These are phyloP conservation scores for Xylaria venustula DNA, from an alignment of 495 filamentous ascomycete species.

Conservation along the genomic window DNA sequence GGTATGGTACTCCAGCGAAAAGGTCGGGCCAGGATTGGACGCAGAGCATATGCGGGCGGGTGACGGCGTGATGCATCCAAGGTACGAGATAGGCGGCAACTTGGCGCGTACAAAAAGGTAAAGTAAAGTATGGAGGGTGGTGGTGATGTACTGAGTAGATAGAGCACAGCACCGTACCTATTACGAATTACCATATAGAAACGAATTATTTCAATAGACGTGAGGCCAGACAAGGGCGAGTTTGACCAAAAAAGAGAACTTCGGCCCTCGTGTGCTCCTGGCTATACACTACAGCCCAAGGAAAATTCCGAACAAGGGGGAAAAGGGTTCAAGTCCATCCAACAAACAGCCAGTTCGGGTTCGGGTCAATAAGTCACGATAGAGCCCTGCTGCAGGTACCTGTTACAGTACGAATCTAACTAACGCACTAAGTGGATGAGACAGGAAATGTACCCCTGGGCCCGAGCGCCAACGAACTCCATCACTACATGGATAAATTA, in stretches of 20 bases:
- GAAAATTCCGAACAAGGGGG: too few relatives aligned
- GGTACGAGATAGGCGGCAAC: not conserved
- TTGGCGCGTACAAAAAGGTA: not conserved
- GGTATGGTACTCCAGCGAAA: too few relatives aligned
- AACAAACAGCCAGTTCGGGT: not conserved
- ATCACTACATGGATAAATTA: too few relatives aligned
- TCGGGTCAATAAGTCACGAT: not conserved
- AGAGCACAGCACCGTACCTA: too few relatives aligned
- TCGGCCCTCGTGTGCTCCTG: too few relatives aligned
- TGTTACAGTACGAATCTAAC: not conserved
- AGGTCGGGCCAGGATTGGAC: slow-evolving; percentile 6
- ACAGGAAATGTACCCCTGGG: slow-evolving; percentile 1
- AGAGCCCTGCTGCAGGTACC: not conserved
- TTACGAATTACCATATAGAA: not conserved
- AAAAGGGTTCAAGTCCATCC: not conserved
- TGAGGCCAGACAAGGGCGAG: not conserved
- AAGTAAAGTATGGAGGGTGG: too few relatives aligned
- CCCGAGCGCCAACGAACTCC: not conserved
- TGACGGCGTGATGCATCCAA: slow-evolving; percentile 1
- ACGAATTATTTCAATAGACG: not conserved
- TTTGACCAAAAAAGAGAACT: not conserved
- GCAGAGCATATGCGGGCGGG: slow-evolving; percentile 5
- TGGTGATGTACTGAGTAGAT: too few relatives aligned
- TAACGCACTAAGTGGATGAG: too few relatives aligned
- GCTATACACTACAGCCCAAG: too few relatives aligned